phyloP scores from a whole-genome alignment of 139 green algal genomes.

The Mychonastes homosphaera region DNA sequence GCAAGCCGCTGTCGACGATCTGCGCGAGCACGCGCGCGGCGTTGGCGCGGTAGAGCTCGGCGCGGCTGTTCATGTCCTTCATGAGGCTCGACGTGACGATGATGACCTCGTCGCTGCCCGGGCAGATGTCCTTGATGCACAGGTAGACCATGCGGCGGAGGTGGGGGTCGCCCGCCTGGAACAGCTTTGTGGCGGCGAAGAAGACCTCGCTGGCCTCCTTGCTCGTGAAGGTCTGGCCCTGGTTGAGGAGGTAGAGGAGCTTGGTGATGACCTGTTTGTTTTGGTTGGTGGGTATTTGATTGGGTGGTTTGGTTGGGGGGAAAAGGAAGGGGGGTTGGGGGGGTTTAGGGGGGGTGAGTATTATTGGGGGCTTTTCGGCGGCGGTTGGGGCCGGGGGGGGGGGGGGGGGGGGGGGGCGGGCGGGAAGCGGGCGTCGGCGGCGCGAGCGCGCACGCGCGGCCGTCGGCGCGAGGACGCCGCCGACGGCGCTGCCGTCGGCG shows the following conservation, averaged over 20 bases:
- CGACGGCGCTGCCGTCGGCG: too few relatives aligned
- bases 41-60: slow-evolving; percentile 91
- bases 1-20: slow-evolving; percentile 85
- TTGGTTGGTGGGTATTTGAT: too few relatives aligned
- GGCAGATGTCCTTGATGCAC: slow-evolving; percentile 98
- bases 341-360: too few relatives aligned
- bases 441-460: too few relatives aligned
- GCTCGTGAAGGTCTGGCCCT: slow-evolving; percentile 98
- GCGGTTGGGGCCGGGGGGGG: too few relatives aligned
- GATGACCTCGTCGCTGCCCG: slow-evolving; percentile 89
- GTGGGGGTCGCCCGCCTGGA: slow-evolving; percentile 91
- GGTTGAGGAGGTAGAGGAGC: slow-evolving; percentile 93
- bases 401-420: too few relatives aligned
- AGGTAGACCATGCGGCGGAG: slow-evolving; percentile 97
- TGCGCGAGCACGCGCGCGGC: slow-evolving; percentile 93
- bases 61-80: slow-evolving; percentile 99
- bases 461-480: too few relatives aligned
- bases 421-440: too few relatives aligned
- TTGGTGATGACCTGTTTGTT: slow-evolving; percentile 99
- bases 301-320: too few relatives aligned
- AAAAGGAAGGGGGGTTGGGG: too few relatives aligned
- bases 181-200: slow-evolving; percentile 97
- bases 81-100: slow-evolving; percentile 97
- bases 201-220: slow-evolving; percentile 96
- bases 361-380: too few relatives aligned